Percentiles rank a stretch among this genome's conserved stretches.
phyloP scores from a whole-genome alignment of 768 basidiomycete species.

The Gymnopilus dilepis region DNA sequence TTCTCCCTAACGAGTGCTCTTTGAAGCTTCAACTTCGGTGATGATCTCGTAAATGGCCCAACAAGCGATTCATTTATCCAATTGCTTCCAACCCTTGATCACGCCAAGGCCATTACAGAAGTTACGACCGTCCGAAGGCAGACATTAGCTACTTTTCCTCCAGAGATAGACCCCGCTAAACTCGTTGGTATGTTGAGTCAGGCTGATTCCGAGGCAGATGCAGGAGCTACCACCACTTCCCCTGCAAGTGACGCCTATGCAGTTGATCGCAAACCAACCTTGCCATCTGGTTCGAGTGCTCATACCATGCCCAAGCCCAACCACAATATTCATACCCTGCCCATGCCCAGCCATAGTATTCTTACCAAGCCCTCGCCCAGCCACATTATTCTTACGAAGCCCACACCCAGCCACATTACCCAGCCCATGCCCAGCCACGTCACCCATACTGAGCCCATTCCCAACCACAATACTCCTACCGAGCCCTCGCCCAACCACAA shows the following conservation, averaged over 20 bases:
- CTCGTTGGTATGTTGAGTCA: conserved; percentile 23
- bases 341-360: no score
- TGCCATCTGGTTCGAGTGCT: background rate
- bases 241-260: background rate
- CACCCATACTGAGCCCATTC: no score
- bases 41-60: conserved; percentile 26
- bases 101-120: conserved; percentile 37
- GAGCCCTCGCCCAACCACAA: no score
- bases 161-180: conserved; percentile 32
- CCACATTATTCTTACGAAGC: no score
- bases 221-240: background rate
- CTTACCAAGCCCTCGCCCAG: no score
- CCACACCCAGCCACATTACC: no score
- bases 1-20: background rate
- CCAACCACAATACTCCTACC: no score
- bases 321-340: no score
- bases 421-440: no score
- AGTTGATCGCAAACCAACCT: background rate
- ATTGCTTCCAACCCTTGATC: conserved; percentile 42
- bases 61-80: conserved; percentile 43
- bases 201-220: conserved; percentile 1
- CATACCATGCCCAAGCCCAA: background rate
- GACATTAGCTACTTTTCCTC: conserved; percentile 30
- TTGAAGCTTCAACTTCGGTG: conserved; percentile 48
- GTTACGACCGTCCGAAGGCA: conserved; percentile 33